Conservation (phyloP, 148 eudicot genomes). For the Silene conica region DNA sequence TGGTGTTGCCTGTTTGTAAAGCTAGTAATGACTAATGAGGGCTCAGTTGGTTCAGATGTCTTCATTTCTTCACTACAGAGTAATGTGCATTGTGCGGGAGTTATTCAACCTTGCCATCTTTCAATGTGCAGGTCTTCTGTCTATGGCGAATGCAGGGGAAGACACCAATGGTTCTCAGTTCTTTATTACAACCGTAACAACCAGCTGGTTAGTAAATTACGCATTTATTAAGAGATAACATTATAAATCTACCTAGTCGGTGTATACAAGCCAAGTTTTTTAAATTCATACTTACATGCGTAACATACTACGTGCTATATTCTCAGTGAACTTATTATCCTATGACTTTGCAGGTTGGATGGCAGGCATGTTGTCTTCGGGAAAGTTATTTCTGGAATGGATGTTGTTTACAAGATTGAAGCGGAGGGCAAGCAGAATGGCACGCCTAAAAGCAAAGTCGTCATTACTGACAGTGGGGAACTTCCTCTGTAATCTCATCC, state of each 20-base stretch:
- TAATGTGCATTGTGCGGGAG: background rate
- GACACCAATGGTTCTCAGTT: conserved; percentile 97
- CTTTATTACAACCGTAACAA: conserved; percentile 93
- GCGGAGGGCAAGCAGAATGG: conserved; percentile 93
- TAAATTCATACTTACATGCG: too few relatives aligned
- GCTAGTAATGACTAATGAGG: background rate
- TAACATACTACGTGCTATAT: too few relatives aligned
- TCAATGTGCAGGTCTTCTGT: conserved; percentile 57
- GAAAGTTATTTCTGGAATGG: conserved; percentile 98
- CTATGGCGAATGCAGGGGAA: conserved; percentile 94
- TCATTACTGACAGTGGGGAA: conserved; percentile 87
- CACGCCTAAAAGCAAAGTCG: conserved; percentile 81
- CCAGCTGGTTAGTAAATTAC: conserved; percentile 61
- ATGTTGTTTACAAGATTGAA: conserved; percentile 93
- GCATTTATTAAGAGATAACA: background rate
- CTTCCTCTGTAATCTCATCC: conserved; percentile 63
- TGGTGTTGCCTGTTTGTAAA: background rate
- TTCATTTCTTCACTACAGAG: too few relatives aligned
- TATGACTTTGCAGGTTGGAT: conserved; percentile 68
- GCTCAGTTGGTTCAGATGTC: background rate
- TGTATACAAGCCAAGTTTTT: too few relatives aligned
- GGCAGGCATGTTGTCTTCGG: conserved; percentile 94
- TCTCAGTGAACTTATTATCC: background rate
- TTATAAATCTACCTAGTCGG: too few relatives aligned
- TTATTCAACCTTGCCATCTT: background rate